These are phyloP conservation scores for Crucihimalaya himalaica DNA, from an alignment of 345 rosid genomes.

Conservation along the genomic window DNA sequence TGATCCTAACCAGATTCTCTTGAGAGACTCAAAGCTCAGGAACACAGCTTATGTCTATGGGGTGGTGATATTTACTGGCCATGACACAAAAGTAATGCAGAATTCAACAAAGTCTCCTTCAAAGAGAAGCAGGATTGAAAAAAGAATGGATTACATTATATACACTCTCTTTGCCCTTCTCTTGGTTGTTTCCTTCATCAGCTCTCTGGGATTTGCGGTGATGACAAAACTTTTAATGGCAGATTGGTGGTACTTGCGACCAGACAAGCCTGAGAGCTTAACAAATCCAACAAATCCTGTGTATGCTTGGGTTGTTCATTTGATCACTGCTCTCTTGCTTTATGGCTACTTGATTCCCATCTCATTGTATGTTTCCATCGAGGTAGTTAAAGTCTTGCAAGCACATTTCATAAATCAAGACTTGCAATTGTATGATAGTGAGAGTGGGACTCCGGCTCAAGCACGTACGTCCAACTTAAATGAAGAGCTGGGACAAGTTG, in stretches of 20 bases:
- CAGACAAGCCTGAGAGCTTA: constrained; percentile 40
- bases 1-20: constrained; percentile 57
- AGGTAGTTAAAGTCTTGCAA: constrained; percentile 71
- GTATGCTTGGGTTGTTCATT: constrained; percentile 51
- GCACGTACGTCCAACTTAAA: constrained; percentile 78
- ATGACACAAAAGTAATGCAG: constrained; percentile 63
- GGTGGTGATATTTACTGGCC: constrained; percentile 66
- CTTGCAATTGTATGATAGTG: constrained; percentile 62
- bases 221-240: constrained; percentile 48
- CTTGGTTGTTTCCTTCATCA: constrained; percentile 53
- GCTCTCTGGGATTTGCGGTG: constrained; percentile 50
- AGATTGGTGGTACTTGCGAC: constrained; percentile 64
- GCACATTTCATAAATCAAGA: constrained; percentile 71
- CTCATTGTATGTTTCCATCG: constrained; percentile 77
- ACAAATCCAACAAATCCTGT: constrained; percentile 49
- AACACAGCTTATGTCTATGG: constrained; percentile 70
- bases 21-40: constrained; percentile 77
- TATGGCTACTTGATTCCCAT: constrained; percentile 82
- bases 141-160: constrained; percentile 68
- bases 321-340: constrained; percentile 60
- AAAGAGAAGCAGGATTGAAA: constrained; percentile 66
- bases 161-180: constrained; percentile 63
- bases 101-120: constrained; percentile 75
- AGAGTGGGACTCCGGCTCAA: constrained; percentile 52
- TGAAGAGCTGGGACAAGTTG: constrained; percentile 84